Evolutionary conservation across 148 eudicot species (phyloP).

Genomic region (Linanthus parryae): DNA sequence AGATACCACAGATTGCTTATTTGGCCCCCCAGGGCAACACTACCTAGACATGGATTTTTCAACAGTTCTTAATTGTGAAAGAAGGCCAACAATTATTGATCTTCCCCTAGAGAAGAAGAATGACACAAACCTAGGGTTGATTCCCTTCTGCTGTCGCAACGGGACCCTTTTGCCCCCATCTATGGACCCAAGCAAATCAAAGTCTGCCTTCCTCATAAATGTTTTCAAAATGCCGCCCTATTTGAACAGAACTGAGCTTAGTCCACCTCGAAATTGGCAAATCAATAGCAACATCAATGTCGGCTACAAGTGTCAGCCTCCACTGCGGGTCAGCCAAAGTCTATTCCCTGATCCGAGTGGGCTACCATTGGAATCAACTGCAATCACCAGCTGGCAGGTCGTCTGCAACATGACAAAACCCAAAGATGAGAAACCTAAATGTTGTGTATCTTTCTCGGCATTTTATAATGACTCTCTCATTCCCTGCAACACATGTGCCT

Average conservation of each 20-base stretch:
- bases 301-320: conserved; percentile 44
- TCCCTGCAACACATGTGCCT: conserved; percentile 70
- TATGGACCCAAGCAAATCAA: conserved; percentile 38
- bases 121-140: conserved; percentile 31
- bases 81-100: conserved; percentile 41
- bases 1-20: conserved; percentile 40
- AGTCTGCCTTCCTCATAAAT: conserved; percentile 41
- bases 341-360: conserved; percentile 31
- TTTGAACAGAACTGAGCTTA: conserved; percentile 28
- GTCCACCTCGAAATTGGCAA: conserved; percentile 50
- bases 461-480: conserved; percentile 48
- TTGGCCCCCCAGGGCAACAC: conserved; percentile 35
- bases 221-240: conserved; percentile 76
- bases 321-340: conserved; percentile 37
- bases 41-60: conserved; percentile 45
- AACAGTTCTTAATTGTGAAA: conserved; percentile 36
- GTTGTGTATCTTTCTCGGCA: conserved; percentile 66
- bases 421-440: conserved; percentile 28
- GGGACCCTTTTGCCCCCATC: conserved; percentile 42
- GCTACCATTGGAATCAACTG: conserved; percentile 23
- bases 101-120: conserved; percentile 31
- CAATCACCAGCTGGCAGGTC: conserved; percentile 64
- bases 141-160: conserved; percentile 47
- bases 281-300: conserved; percentile 46
- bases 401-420: conserved; percentile 39